Conservation (phyloP, 495 filamentous ascomycete genomes). For the Parachaetomium inaequale region DNA sequence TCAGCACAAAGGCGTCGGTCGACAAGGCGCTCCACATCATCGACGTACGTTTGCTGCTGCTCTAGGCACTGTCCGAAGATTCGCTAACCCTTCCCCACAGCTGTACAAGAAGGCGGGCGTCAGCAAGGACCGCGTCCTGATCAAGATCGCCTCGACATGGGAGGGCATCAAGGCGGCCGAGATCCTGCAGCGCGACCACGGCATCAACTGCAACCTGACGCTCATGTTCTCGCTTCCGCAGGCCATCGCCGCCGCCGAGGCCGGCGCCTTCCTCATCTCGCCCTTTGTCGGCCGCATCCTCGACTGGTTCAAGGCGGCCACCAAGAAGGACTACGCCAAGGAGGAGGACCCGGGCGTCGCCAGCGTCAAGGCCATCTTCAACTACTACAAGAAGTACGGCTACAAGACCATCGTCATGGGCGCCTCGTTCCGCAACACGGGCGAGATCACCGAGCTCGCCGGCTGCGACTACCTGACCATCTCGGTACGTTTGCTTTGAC, state of each 20-base stretch:
- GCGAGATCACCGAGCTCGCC: constrained; percentile 96
- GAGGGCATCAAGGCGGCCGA: constrained; percentile 98
- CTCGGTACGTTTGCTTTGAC: constrained; percentile 56
- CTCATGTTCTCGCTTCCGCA: constrained; percentile 97
- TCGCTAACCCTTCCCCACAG: constrained; percentile 40
- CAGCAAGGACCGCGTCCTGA: constrained; percentile 88
- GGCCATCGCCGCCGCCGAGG: constrained; percentile 95
- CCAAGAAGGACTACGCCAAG: constrained; percentile 85
- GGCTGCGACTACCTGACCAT: constrained; percentile 99
- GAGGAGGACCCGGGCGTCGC: constrained; percentile 95
- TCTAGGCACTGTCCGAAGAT: not conserved
- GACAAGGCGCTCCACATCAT: constrained; percentile 98
- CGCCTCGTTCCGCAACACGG: constrained; percentile 90
- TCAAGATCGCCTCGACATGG: constrained; percentile 85
- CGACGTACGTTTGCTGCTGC: constrained; percentile 59
- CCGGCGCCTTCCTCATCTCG: constrained; percentile 96
- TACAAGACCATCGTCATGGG: constrained; percentile 99
- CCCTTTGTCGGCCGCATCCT: constrained; percentile 99
- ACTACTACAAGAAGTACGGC: constrained; percentile 99
- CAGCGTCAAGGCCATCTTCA: constrained; percentile 93
- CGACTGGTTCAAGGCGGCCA: constrained; percentile 97
- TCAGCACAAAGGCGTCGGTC: constrained; percentile 87
- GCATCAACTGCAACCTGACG: constrained; percentile 96
- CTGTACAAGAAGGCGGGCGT: constrained; percentile 91
- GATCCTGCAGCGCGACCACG: constrained; percentile 87